These are phyloP conservation scores for Gamsiella multidivaricata DNA, from an alignment of 192 early-diverging fungal genomes.

Conservation along the genomic window DNA sequence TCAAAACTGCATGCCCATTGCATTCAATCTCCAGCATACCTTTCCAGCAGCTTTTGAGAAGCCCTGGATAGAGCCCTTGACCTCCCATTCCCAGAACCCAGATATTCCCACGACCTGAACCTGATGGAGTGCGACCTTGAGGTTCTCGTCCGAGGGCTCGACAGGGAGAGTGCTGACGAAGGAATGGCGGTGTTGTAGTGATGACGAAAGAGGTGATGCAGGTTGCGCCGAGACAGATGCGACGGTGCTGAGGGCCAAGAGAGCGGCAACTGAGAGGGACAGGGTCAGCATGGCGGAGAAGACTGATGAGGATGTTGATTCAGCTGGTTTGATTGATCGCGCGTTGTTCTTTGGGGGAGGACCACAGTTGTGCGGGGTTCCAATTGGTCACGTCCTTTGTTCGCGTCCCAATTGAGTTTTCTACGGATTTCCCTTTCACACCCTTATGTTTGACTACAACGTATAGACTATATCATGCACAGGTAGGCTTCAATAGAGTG, in stretches of 20 bases:
- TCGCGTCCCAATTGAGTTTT: no score
- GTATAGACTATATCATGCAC: no score
- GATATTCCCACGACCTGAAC: constrained; percentile 36
- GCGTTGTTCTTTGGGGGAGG: no score
- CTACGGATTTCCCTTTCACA: no score
- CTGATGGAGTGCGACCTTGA: constrained; percentile 29
- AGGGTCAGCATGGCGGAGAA: constrained; percentile 16
- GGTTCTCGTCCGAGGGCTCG: constrained; percentile 49
- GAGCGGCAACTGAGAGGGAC: constrained; percentile 12
- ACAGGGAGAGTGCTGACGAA: constrained; percentile 38
- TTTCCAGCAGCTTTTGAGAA: constrained; percentile 12
- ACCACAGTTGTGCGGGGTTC: no score
- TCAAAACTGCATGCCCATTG: background rate
- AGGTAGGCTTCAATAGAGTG: no score
- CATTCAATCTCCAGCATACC: constrained; percentile 4
- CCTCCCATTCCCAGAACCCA: constrained; percentile 48
- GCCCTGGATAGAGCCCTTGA: constrained; percentile 29
- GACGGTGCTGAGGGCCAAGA: constrained; percentile 5
- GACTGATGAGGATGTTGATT: background rate
- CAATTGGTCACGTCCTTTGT: no score
- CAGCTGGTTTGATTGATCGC: constrained; percentile 1
- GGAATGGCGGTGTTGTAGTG: constrained; percentile 44
- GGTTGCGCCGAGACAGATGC: background rate
- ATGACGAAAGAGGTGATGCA: background rate
- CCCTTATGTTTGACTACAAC: no score